These are phyloP conservation scores for Beauveria pseudobassiana DNA, from an alignment of 2,329 filamentous ascomycete genomes.

Conservation along the genomic window DNA sequence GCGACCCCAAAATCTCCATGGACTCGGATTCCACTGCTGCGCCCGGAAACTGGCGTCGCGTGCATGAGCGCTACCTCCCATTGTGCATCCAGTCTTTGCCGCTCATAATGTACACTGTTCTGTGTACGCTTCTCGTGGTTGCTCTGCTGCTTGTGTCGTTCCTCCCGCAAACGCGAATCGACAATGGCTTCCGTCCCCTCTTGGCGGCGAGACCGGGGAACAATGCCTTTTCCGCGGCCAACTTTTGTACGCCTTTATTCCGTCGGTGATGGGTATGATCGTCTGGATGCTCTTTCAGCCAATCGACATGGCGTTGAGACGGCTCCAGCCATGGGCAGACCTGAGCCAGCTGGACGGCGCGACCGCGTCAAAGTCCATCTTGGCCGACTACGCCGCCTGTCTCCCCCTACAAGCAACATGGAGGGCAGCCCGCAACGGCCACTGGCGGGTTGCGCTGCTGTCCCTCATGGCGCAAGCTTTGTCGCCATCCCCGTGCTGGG, in stretches of 20 bases:
- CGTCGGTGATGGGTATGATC: constrained; percentile 58
- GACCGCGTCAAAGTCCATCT: constrained; percentile 53
- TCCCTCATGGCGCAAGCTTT: constrained; percentile 51
- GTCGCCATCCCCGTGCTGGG: constrained; percentile 58
- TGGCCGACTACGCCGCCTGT: constrained; percentile 64
- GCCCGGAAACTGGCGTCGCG: constrained; percentile 20
- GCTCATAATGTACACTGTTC: constrained; percentile 58
- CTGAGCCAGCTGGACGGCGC: constrained; percentile 51
- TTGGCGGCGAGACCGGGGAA: constrained; percentile 53
- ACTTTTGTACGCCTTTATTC: constrained; percentile 82
- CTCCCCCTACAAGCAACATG: constrained; percentile 53
- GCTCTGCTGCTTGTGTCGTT: constrained; percentile 75
- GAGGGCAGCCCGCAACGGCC: constrained; percentile 50
- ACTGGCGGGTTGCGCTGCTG: constrained; percentile 57
- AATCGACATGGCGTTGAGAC: constrained; percentile 57
- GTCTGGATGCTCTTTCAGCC: constrained; percentile 61
- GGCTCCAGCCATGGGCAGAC: constrained; percentile 62
- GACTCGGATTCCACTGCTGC: constrained; percentile 23
- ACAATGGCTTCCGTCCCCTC: constrained; percentile 63
- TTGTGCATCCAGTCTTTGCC: constrained; percentile 65
- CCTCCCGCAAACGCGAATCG: constrained; percentile 57
- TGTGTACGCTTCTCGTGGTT: constrained; percentile 53
- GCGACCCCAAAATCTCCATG: constrained; percentile 24
- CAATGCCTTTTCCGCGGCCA: constrained; percentile 71
- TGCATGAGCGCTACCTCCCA: constrained; percentile 57